phyloP scores from a whole-genome alignment of 2,329 filamentous ascomycete genomes.

The Botryosphaeria dothidea region DNA sequence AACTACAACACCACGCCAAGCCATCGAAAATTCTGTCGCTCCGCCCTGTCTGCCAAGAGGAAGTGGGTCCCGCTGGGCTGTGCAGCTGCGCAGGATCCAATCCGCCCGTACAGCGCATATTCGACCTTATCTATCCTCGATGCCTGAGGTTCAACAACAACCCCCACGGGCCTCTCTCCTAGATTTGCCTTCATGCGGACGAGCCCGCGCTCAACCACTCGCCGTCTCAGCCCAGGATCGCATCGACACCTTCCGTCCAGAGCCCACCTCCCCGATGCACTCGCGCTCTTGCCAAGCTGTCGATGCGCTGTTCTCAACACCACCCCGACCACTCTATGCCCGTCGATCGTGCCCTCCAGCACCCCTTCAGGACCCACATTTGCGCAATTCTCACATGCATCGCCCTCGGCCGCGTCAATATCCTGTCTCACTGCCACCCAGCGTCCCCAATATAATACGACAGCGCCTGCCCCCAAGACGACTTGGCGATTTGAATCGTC shows the following conservation, averaged over 20 bases:
- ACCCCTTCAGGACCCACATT: neutral
- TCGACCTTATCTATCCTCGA: neutral
- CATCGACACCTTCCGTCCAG: neutral
- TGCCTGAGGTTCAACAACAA: neutral
- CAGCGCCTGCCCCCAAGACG: neutral
- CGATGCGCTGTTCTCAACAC: neutral
- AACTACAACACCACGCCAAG: conserved; percentile 15
- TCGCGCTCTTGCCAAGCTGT: neutral
- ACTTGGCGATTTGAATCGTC: neutral
- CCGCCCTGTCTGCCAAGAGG: neutral
- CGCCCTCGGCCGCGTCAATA: neutral
- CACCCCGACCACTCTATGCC: neutral
- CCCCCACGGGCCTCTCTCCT: neutral
- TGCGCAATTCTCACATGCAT: neutral
- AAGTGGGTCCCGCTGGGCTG: neutral
- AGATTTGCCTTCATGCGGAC: neutral
- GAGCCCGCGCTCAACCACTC: neutral
- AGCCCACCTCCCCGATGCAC: neutral
- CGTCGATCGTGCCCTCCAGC: neutral
- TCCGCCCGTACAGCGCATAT: neutral
- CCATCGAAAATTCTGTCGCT: neutral
- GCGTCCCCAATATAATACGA: neutral
- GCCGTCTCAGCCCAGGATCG: neutral
- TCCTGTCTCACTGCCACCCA: neutral
- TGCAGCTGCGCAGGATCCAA: neutral